Conservation (phyloP, 2,329 filamentous ascomycete genomes). For the Fusarium succisae region DNA sequence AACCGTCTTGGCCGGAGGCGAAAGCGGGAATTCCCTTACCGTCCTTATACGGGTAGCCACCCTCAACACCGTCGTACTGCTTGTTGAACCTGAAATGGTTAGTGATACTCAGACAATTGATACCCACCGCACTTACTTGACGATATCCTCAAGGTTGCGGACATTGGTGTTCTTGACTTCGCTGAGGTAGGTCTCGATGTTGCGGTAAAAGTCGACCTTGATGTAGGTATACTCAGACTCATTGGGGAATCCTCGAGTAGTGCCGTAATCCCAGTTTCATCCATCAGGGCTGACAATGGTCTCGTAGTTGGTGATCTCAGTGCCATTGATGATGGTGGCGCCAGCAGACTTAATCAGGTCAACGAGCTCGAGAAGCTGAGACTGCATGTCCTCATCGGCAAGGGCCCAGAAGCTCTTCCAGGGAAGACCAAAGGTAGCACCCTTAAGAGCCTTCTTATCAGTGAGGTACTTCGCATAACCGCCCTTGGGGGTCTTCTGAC, state of each 20-base stretch:
- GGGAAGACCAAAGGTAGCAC: slow-evolving; percentile 74
- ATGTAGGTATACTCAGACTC: slow-evolving; percentile 79
- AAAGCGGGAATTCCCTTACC: slow-evolving; percentile 66
- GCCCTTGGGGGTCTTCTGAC: slow-evolving; percentile 62
- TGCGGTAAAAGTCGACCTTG: slow-evolving; percentile 75
- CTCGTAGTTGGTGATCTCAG: slow-evolving; percentile 71
- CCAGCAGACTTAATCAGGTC: slow-evolving; percentile 66
- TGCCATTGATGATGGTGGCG: slow-evolving; percentile 74
- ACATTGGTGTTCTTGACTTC: slow-evolving; percentile 70
- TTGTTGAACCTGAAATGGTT: slow-evolving; percentile 68
- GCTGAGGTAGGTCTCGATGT: slow-evolving; percentile 69
- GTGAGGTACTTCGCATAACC: slow-evolving; percentile 69
- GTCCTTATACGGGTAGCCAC: slow-evolving; percentile 66
- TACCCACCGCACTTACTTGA: slow-evolving; percentile 55
- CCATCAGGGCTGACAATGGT: slow-evolving; percentile 69
- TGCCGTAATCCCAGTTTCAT: slow-evolving; percentile 81
- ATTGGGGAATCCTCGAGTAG: slow-evolving; percentile 69
- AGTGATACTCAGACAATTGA: neutral
- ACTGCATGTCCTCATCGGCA: slow-evolving; percentile 64
- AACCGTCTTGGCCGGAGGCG: slow-evolving; percentile 75
- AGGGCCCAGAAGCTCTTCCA: slow-evolving; percentile 77
- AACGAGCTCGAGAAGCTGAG: slow-evolving; percentile 59
- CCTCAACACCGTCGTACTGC: slow-evolving; percentile 72
- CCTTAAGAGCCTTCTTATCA: slow-evolving; percentile 62
- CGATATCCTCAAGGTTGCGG: slow-evolving; percentile 69